phyloP scores from a whole-genome alignment of 768 basidiomycete species.

The Galerina marginata region DNA sequence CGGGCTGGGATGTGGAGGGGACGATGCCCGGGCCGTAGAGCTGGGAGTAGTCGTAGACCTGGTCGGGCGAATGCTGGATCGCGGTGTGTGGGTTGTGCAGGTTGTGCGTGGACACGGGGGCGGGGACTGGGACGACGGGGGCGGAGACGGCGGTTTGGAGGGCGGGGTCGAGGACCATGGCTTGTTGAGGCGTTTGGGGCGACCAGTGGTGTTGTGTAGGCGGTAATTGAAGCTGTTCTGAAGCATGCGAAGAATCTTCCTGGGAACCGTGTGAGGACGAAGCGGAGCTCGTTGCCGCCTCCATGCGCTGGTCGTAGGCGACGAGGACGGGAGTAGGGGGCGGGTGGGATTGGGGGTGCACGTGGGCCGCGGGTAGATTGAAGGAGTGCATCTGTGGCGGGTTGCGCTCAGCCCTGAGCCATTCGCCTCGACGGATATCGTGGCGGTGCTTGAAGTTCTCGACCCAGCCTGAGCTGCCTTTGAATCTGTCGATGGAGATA shows the following conservation, averaged over 20 bases:
- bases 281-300: too few relatives aligned
- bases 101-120: not conserved
- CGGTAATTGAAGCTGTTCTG: not conserved
- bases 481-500: slow-evolving; percentile 62
- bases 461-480: slow-evolving; percentile 91
- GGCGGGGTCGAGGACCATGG: slow-evolving; percentile 15
- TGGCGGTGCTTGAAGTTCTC: slow-evolving; percentile 90
- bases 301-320: too few relatives aligned
- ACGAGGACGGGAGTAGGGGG: not conserved
- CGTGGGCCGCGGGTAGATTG: not conserved
- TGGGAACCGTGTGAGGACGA: too few relatives aligned
- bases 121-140: not conserved
- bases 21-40: not conserved
- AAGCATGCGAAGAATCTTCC: not conserved
- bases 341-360: not conserved
- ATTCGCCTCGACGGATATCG: slow-evolving; percentile 69
- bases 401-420: slow-evolving; percentile 34
- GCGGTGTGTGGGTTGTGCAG: slow-evolving; percentile 13
- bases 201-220: not conserved
- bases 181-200: not conserved
- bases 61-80: slow-evolving; percentile 25
- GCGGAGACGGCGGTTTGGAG: slow-evolving; percentile 11
- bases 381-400: not conserved
- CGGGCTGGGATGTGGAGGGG: slow-evolving; percentile 31
- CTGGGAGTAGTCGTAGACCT: not conserved